phyloP scores from a whole-genome alignment of 192 early-diverging fungal genomes.

The Funneliformis geosporum region DNA sequence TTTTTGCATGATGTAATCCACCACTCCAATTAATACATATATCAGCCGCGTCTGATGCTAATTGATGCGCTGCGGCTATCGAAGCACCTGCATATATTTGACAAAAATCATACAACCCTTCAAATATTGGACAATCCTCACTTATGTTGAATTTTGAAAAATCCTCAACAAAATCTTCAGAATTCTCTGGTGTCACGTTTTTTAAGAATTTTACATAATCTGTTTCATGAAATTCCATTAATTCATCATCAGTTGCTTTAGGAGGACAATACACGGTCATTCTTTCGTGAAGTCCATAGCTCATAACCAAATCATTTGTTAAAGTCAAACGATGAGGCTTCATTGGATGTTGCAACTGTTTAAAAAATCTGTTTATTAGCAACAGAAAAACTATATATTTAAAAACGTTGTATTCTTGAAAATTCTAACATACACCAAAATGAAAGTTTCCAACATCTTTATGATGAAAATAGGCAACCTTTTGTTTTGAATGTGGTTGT shows the following conservation, averaged over 20 bases:
- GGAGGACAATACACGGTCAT: conserved; percentile 86
- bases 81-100: conserved; percentile 90
- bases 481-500: conserved; percentile 58
- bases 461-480: conserved; percentile 75
- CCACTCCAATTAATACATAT: conserved; percentile 99
- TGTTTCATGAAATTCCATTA: conserved; percentile 91
- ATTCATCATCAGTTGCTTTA: conserved; percentile 84
- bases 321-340: conserved; percentile 93
- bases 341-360: conserved; percentile 73
- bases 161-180: conserved; percentile 56
- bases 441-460: conserved; percentile 82
- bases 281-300: conserved; percentile 89
- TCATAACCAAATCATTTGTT: conserved; percentile 92
- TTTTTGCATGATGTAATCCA: conserved; percentile 92
- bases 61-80: conserved; percentile 85
- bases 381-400: not conserved
- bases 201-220: conserved; percentile 97
- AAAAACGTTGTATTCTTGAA: not conserved
- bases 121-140: conserved; percentile 98
- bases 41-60: conserved; percentile 79
- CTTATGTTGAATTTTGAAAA: conserved; percentile 85
- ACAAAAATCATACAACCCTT: conserved; percentile 96
- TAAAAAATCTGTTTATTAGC: not conserved
- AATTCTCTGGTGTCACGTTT: conserved; percentile 76
- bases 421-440: conserved; percentile 58